Evolutionary conservation across 371 early-diverging fungal species (phyloP), one percentile per base, ranked within the genome.

Genomic region (Saksenaea oblongispora): DNA sequence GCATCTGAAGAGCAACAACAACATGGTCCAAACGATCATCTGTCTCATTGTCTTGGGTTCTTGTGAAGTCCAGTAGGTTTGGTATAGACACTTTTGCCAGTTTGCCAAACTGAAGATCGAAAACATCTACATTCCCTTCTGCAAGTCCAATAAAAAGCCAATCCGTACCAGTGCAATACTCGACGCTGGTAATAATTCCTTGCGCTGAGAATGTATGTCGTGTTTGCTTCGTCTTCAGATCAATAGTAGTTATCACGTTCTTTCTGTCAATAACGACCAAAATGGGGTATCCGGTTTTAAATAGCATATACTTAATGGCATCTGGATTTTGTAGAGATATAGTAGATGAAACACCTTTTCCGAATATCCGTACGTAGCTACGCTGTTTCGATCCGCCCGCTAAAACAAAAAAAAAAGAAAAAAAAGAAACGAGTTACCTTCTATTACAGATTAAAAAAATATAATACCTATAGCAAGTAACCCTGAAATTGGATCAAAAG

Each of bases 131-230:
- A 53, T 69, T 74, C 8, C 87, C 87, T 59, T 84, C 84, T 7
- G 75, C 75, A 37, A 83, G 75, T 0, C 87, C 87, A 58, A 85
- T 72, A 62, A 82, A 82, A 8, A 87, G 61, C 84, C 85, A 87
- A 36, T 87, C 84, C 42, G 84, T 77, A 24, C 85, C 87, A 3
- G 71, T 27, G 44, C 80, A 79, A 22, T 82, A 75, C 34, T 79
- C 75, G 26, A 79, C 66, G 13, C 84, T 77, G 9, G 85, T 87
- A 44, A 85, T 80, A 54, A 84, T 74, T 13, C 70, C 80, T 22
- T 74, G 80, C 0, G 80, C 75, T 24, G 69, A 58, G 18, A 82
- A 47, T 34, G 72, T 68, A 58, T 78, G 73, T 22, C 72, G 72
- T 1, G 76, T 64, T 26, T 66, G 69, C 55, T 74, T 71, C 55